Evolutionary conservation across 495 filamentous ascomycete genomes (phyloP), one percentile per base, ranked within the genome.

Genomic region (Immersiella caudata): DNA sequence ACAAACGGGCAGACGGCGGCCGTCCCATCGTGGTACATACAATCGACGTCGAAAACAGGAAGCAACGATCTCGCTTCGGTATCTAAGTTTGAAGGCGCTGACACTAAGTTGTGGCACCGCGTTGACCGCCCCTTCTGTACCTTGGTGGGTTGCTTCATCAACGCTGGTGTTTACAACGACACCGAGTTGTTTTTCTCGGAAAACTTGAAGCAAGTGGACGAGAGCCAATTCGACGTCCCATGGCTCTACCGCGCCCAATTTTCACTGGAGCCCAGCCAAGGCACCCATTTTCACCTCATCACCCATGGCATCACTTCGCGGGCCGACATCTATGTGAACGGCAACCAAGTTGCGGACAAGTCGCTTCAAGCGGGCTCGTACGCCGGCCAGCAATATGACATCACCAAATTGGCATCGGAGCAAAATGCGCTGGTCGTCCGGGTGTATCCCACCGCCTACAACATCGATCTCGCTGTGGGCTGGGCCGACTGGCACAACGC

Each of bases 401-500:
- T 90, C 25, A 86, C 87, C 0, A 29, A 69, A 0, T 33, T 79
- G 6, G 71, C 85, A 0, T 71, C 70, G 7, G 59, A 74, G 6
- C 24, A 60, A 0, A 90, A 89, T 70, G 84, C 81, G 0, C 51
- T 90, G 14, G 75, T 83, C 6, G 79, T 89, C 16, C 74, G 80
- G 25, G 84, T 81, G 0, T 78, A 88, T 62, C 87, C 87, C 0
- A 89, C 87, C 0, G 77, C 85, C 66, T 89, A 88, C 70, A 78
- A 84, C 33, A 78, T 81, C 33, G 86, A 90, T 64, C 81, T 90
- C 55, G 86, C 82, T 0, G 69, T 86, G 21, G 86, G 87, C 0
- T 90, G 87, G 62, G 83, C 86, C 1, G 88, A 90, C 65, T 90
- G 88, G 88, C 89, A 89, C 51, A 87, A 87, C 0, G 86, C 83